A percentile compares a stretch with the other conserved stretches of the same genome.
Evolutionary conservation across 2,329 filamentous ascomycete genomes (phyloP).

Genomic region (Hirsutella thompsonii): DNA sequence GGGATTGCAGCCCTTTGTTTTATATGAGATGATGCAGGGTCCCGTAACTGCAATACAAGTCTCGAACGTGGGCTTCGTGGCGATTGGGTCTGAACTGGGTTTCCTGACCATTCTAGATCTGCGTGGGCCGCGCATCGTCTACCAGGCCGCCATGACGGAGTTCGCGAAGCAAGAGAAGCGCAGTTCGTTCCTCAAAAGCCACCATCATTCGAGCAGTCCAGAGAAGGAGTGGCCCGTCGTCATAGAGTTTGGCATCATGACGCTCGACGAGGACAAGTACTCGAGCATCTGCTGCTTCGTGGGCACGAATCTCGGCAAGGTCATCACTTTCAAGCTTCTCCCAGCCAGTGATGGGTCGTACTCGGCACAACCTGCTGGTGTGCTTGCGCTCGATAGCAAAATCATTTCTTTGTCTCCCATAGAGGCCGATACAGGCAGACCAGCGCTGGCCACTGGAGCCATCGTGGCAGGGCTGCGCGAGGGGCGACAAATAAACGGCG

Average conservation of each 20-base stretch:
- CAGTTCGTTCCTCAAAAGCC: constrained; percentile 51
- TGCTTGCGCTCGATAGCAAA: constrained; percentile 50
- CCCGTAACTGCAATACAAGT: constrained; percentile 67
- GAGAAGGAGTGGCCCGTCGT: constrained; percentile 61
- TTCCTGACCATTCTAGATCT: constrained; percentile 75
- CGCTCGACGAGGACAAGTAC: constrained; percentile 84
- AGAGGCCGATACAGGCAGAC: constrained; percentile 61
- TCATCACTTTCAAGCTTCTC: constrained; percentile 83
- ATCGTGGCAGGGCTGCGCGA: constrained; percentile 65
- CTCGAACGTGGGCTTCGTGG: constrained; percentile 89
- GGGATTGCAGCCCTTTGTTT: constrained; percentile 64
- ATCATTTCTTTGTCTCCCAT: constrained; percentile 72
- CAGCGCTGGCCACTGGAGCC: constrained; percentile 61
- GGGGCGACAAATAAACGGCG: constrained; percentile 65
- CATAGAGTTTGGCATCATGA: constrained; percentile 89
- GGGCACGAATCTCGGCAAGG: constrained; percentile 71
- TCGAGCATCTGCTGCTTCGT: constrained; percentile 90
- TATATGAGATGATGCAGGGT: constrained; percentile 77
- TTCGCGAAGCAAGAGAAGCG: constrained; percentile 67
- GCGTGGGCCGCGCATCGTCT: constrained; percentile 75
- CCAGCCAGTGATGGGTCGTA: constrained; percentile 59
- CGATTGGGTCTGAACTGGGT: constrained; percentile 73
- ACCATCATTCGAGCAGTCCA: constrained; percentile 16
- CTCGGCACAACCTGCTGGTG: constrained; percentile 57
- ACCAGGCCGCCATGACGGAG: constrained; percentile 57